These are phyloP conservation scores for Teunomyces cretensis DNA, from an alignment of 805 yeast species.

Conservation along the genomic window DNA sequence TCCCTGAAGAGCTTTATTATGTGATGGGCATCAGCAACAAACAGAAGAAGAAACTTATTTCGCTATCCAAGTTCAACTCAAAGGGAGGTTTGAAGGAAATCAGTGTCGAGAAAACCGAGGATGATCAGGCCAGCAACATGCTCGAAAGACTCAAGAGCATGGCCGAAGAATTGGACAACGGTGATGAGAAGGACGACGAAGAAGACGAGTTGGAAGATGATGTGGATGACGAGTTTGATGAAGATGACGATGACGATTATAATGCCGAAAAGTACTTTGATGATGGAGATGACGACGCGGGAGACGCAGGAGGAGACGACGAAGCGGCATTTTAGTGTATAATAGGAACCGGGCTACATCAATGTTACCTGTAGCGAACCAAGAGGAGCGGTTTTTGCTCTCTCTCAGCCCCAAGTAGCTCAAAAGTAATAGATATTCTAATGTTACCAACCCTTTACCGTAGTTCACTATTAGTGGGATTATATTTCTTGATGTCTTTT, in stretches of 20 bases:
- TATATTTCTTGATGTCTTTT: not conserved
- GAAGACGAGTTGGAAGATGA: constrained; percentile 49
- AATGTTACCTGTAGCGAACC: no score
- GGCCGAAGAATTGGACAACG: constrained; percentile 47
- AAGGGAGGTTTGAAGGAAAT: constrained; percentile 40
- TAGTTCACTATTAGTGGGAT: no score
- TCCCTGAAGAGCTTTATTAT: constrained; percentile 74
- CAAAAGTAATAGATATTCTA: not conserved
- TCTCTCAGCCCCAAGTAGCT: not conserved
- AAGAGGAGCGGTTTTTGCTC: no score
- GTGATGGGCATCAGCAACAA: constrained; percentile 65
- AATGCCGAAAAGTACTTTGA: constrained; percentile 80
- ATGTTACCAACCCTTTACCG: not conserved
- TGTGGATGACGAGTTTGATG: constrained; percentile 68
- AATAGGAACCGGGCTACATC: not conserved
- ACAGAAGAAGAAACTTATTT: constrained; percentile 50
- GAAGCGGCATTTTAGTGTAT: constrained; percentile 62
- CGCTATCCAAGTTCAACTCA: constrained; percentile 37
- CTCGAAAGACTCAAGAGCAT: constrained; percentile 40
- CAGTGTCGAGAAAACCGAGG: constrained; percentile 26
- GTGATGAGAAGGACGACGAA: constrained; percentile 43
- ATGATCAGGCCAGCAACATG: constrained; percentile 38
- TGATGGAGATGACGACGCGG: constrained; percentile 65
- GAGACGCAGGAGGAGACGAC: constrained; percentile 60
- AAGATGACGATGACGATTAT: constrained; percentile 75